Conservation (phyloP, 1,284 basidiomycete species). For the Prillingera fragicola region DNA sequence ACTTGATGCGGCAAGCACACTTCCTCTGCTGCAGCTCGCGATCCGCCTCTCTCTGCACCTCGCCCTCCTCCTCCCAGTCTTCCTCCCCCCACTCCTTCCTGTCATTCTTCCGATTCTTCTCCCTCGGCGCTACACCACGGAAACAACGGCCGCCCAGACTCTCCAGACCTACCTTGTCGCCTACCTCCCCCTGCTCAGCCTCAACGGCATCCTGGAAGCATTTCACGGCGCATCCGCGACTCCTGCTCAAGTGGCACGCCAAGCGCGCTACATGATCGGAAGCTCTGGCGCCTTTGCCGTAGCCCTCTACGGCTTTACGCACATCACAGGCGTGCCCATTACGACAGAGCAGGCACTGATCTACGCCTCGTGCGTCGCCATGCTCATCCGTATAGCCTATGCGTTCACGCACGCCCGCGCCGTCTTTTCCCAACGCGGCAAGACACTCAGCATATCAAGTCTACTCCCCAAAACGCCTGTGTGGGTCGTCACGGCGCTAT, state of each 20-base stretch:
- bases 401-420: slow-evolving; percentile 25
- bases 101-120: slow-evolving; percentile 65
- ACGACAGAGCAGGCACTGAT: slow-evolving; percentile 56
- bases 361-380: slow-evolving; percentile 57
- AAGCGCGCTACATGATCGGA: slow-evolving; percentile 38
- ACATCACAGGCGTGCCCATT: not conserved
- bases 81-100: slow-evolving; percentile 68
- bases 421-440: not conserved
- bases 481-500: not conserved
- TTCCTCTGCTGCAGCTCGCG: slow-evolving; percentile 52
- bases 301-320: slow-evolving; percentile 13
- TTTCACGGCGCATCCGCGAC: slow-evolving; percentile 72
- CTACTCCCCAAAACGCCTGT: slow-evolving; percentile 4
- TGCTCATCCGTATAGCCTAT: slow-evolving; percentile 39
- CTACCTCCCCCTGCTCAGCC: slow-evolving; percentile 79
- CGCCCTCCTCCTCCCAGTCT: slow-evolving; percentile 64
- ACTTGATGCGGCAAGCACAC: slow-evolving; percentile 14
- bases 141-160: slow-evolving; percentile 65
- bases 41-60: slow-evolving; percentile 66
- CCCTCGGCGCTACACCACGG: slow-evolving; percentile 62
- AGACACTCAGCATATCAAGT: not conserved
- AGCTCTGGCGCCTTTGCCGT: slow-evolving; percentile 29
- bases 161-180: slow-evolving; percentile 66
- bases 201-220: slow-evolving; percentile 84
- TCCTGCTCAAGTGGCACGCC: slow-evolving; percentile 29